phyloP scores from a whole-genome alignment of 2,329 filamentous ascomycete genomes.

The Colletotrichum australisinense region DNA sequence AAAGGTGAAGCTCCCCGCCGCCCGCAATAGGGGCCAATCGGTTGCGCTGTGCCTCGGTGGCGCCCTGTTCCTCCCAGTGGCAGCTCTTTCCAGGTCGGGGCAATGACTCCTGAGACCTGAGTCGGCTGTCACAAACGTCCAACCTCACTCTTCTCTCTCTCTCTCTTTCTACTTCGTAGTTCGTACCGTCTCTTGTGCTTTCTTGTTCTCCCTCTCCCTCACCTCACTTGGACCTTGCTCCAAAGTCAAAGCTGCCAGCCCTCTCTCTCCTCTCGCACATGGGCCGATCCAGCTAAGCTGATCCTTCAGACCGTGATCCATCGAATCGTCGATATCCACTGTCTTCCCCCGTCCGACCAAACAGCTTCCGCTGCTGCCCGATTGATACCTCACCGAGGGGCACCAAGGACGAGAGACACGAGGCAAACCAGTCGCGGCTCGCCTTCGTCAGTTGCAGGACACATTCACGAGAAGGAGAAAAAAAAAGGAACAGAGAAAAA shows the following conservation, averaged over 20 bases:
- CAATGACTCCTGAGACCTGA: conserved; percentile 6
- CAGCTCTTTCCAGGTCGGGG: neutral
- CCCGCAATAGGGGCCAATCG: conserved; percentile 22
- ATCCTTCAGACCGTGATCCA: neutral
- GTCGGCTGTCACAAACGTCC: neutral
- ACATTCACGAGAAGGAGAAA: too few relatives aligned
- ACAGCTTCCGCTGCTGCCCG: conserved; percentile 35
- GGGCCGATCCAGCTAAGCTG: neutral
- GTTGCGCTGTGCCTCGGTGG: conserved; percentile 4
- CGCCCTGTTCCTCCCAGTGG: neutral
- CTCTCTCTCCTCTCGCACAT: neutral
- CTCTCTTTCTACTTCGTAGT: neutral
- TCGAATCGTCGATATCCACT: neutral
- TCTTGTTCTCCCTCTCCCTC: neutral
- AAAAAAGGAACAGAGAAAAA: neutral
- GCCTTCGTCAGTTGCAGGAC: conserved; percentile 15
- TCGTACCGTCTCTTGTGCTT: too few relatives aligned
- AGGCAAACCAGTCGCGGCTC: conserved; percentile 16
- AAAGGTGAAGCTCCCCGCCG: conserved; percentile 4
- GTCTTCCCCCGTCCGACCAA: conserved; percentile 15
- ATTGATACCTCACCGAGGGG: conserved; percentile 34
- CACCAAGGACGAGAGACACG: neutral
- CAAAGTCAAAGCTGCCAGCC: neutral
- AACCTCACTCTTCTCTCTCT: neutral
- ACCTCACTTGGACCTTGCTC: neutral